Evolutionary conservation across 1,284 basidiomycete genomes (phyloP).

Genomic region (Irpex lacteus): DNA sequence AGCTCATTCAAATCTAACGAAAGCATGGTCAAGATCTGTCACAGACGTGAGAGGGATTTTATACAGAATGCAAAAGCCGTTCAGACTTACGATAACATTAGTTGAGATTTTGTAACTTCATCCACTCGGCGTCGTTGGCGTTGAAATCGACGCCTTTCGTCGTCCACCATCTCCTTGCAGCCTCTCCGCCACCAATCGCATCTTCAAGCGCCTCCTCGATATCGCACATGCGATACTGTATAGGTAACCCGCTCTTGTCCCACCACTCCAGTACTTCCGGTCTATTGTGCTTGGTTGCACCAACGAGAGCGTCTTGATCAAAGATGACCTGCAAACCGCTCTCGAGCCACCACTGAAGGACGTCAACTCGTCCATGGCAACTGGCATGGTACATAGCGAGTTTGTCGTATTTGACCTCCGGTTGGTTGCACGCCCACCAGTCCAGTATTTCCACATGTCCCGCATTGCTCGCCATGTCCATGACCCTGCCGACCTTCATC

Average conservation of each 20-base stretch:
- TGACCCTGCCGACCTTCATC: constrained; percentile 76
- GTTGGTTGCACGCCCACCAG: constrained; percentile 78
- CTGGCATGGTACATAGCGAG: constrained; percentile 74
- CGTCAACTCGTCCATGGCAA: constrained; percentile 75
- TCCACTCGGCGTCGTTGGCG: constrained; percentile 79
- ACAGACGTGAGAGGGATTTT: neutral
- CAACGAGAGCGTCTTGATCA: constrained; percentile 73
- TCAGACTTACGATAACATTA: constrained; percentile 13
- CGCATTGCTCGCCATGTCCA: constrained; percentile 76
- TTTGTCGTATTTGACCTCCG: constrained; percentile 74
- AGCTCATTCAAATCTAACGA: no score
- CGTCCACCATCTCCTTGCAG: constrained; percentile 75
- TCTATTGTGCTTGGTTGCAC: constrained; percentile 76
- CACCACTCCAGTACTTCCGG: constrained; percentile 86
- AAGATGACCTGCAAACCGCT: constrained; percentile 74
- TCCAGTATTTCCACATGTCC: constrained; percentile 70
- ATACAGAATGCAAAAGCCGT: neutral
- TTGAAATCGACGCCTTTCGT: constrained; percentile 75
- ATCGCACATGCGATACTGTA: constrained; percentile 83
- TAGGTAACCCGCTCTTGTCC: constrained; percentile 69
- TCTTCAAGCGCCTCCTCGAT: constrained; percentile 85
- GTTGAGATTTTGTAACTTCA: constrained; percentile 73
- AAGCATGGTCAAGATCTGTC: no score
- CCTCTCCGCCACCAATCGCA: constrained; percentile 70
- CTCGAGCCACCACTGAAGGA: constrained; percentile 80